These are phyloP conservation scores for Chlorella sp. DNA, from an alignment of 139 green algal species.

Conservation along the genomic window DNA sequence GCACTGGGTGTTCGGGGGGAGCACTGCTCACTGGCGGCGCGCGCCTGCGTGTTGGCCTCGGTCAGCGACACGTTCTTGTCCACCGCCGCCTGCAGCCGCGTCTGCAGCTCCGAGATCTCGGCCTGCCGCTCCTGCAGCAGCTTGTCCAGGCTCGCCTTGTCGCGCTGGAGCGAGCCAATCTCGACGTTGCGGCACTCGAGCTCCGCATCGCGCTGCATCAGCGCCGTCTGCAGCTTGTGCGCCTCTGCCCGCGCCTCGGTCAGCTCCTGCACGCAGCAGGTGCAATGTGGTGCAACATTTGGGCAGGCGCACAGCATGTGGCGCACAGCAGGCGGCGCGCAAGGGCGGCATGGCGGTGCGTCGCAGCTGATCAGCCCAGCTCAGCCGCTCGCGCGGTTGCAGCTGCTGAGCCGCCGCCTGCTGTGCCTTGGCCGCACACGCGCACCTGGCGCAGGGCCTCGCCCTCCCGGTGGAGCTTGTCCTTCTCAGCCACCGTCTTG, in stretches of 20 bases:
- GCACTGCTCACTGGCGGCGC: too few species aligned
- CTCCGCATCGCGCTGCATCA: conserved; percentile 38
- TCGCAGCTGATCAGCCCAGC: background rate
- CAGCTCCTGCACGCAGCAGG: conserved; percentile 22
- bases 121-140: conserved; percentile 35
- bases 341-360: background rate
- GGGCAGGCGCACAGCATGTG: background rate
- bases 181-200: conserved; percentile 36
- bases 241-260: conserved; percentile 27
- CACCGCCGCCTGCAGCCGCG: conserved; percentile 25
- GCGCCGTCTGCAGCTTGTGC: conserved; percentile 38
- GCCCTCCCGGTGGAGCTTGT: conserved; percentile 37
- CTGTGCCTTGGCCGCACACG: background rate
- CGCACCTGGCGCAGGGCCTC: conserved; percentile 24
- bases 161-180: conserved; percentile 28
- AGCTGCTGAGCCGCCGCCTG: too few species aligned
- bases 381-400: too few species aligned
- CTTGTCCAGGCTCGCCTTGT: conserved; percentile 44
- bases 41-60: conserved; percentile 21
- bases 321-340: background rate
- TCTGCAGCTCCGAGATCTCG: conserved; percentile 44
- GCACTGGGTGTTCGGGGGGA: too few species aligned
- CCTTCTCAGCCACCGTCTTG: conserved; percentile 34
- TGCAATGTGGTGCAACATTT: background rate
- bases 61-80: conserved; percentile 42